These are phyloP conservation scores for Cercophora samala DNA, from an alignment of 495 filamentous ascomycete species.

Conservation along the genomic window DNA sequence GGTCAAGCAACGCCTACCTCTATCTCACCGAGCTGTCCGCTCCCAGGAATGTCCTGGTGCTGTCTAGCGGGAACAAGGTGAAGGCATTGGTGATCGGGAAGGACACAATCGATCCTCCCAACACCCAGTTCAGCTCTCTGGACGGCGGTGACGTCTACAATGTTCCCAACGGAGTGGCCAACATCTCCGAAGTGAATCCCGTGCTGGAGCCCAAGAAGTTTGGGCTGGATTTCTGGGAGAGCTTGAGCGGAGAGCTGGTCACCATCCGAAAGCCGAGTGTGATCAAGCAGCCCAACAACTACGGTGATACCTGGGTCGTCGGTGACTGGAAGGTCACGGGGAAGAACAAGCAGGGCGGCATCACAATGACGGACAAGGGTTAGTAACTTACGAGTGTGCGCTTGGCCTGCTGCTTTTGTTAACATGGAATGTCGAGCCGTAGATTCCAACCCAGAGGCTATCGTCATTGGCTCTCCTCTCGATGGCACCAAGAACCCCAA, in stretches of 20 bases:
- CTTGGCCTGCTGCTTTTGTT: too few species aligned
- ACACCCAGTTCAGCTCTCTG: slow-evolving; percentile 47
- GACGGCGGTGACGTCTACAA: slow-evolving; percentile 54
- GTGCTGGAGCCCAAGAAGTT: slow-evolving; percentile 50
- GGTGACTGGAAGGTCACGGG: slow-evolving; percentile 55
- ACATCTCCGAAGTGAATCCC: slow-evolving; percentile 54
- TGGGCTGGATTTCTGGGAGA: slow-evolving; percentile 65
- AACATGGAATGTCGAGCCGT: neutral
- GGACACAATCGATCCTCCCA: slow-evolving; percentile 49
- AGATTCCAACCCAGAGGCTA: slow-evolving; percentile 62
- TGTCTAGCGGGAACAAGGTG: slow-evolving; percentile 43
- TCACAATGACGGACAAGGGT: slow-evolving; percentile 51
- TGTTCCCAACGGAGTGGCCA: slow-evolving; percentile 51
- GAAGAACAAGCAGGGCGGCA: slow-evolving; percentile 50
- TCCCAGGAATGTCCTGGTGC: slow-evolving; percentile 44
- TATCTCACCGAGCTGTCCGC: slow-evolving; percentile 55
- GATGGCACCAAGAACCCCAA: slow-evolving; percentile 56
- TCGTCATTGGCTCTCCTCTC: slow-evolving; percentile 56
- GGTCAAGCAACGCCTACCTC: slow-evolving; percentile 48
- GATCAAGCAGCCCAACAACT: slow-evolving; percentile 51
- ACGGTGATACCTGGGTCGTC: slow-evolving; percentile 60
- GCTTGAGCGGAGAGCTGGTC: slow-evolving; percentile 56
- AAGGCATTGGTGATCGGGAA: slow-evolving; percentile 53
- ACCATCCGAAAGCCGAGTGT: slow-evolving; percentile 47
- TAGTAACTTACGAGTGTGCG: neutral